A percentile compares a stretch with the other conserved stretches of the same genome.
Evolutionary conservation across 2,329 filamentous ascomycete species (phyloP).

Genomic region (Apiospora aurea): DNA sequence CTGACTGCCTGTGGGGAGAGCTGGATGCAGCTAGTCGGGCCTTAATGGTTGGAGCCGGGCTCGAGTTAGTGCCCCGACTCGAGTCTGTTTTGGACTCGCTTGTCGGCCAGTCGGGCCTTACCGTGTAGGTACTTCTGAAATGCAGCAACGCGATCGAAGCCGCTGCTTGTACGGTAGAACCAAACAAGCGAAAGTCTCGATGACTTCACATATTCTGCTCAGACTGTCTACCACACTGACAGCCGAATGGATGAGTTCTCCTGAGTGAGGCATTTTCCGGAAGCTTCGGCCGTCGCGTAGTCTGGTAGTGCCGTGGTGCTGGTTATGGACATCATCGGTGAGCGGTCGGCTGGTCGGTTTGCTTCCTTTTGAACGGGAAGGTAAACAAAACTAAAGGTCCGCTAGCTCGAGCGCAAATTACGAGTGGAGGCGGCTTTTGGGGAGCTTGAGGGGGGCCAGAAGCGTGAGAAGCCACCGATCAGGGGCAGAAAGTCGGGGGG

Average conservation of each 20-base stretch:
- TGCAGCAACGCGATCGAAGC: neutral
- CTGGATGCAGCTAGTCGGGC: neutral
- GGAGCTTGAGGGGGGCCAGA: neutral
- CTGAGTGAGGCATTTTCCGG: constrained; percentile 6
- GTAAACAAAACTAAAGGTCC: neutral
- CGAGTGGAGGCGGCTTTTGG: neutral
- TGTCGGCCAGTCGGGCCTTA: too few relatives aligned
- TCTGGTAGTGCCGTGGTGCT: neutral
- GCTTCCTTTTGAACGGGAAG: neutral
- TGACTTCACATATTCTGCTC: neutral
- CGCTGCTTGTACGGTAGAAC: neutral
- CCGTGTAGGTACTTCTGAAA: too few relatives aligned
- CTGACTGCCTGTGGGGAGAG: neutral
- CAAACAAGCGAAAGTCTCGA: neutral
- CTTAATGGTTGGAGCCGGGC: neutral
- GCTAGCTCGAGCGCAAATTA: constrained; percentile 1
- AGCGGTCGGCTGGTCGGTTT: neutral
- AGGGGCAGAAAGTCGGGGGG: neutral
- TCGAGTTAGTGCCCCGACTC: neutral
- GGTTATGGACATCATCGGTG: neutral
- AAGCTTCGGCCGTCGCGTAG: neutral
- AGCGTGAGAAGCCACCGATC: neutral
- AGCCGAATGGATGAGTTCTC: neutral
- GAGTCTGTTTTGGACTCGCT: neutral
- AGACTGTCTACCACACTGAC: neutral